Evolutionary conservation across 192 early-diverging fungal species (phyloP), one percentile per base, ranked within the genome.

Genomic region (Backusella luteola): DNA sequence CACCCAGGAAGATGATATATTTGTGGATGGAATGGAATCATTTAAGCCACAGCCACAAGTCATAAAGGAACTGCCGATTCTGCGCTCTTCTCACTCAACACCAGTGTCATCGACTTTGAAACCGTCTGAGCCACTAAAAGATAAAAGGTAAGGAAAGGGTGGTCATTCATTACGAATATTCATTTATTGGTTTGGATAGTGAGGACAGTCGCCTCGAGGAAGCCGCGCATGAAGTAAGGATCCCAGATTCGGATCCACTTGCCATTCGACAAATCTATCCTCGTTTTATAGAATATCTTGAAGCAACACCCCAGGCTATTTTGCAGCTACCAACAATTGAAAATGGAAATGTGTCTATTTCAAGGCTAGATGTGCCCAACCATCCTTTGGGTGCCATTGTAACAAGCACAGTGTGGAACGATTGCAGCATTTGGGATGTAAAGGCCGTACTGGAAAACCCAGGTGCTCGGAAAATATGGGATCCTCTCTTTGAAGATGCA

Each of bases 361-460:
- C 74, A 4, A 81, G 81, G 3, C 44, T 82, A 15, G 83, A 84
- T 23, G 69, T 71, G 1, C 83, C 84, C 8, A 81, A 75, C 6
- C 83, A 86, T 71, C 75, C 79, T 2, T 73, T 79, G 0, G 85
- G 81, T 8, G 84, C 76, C 63, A 69, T 84, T 53, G 73, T 79
- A 23, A 79, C 81, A 34, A 82, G 85, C 34, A 74, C 84, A 38
- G 34, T 77, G 1, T 87, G 84, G 77, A 72, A 83, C 8, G 44
- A 78, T 19, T 87, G 83, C 34, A 78, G 81, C 36, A 83, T 87
- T 44, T 87, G 86, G 86, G 86, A 87, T 67, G 76, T 83, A 19
- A 87, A 87, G 67, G 82, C 86, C 0, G 81, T 79, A 8, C 19
- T 87, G 32, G 84, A 84, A 52, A 84, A 79, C 73, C 38, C 76